phyloP scores from a whole-genome alignment of 352 stramenopile genomes.

The Lagenidium giganteum region DNA sequence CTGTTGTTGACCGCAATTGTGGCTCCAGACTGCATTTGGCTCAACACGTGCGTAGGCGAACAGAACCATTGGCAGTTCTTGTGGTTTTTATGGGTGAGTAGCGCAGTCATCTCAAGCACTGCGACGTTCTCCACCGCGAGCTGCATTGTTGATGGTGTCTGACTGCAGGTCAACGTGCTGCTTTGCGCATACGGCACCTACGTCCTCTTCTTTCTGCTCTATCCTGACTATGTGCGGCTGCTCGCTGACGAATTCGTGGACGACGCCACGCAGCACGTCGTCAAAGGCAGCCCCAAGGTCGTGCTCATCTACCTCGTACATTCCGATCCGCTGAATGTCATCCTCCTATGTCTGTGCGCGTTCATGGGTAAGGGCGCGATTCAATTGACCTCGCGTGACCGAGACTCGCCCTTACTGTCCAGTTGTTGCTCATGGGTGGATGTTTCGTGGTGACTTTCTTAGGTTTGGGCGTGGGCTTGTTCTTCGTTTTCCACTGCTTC shows the following conservation, averaged over 20 bases:
- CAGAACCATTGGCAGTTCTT: conserved; percentile 53
- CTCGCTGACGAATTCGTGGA: conserved; percentile 41
- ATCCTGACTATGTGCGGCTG: conserved; percentile 31
- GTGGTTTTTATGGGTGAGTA: conserved; percentile 39
- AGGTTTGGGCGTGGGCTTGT: conserved; percentile 35
- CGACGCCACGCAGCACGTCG: conserved; percentile 21
- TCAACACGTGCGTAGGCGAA: conserved; percentile 66
- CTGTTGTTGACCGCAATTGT: conserved; percentile 3
- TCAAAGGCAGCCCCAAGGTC: conserved; percentile 31
- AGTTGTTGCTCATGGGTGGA: not conserved
- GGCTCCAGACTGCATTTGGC: conserved; percentile 40
- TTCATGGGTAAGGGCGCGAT: conserved; percentile 34
- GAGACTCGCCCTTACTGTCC: no score
- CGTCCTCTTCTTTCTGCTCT: conserved; percentile 39
- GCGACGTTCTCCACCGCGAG: not conserved
- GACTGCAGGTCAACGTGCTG: conserved; percentile 41
- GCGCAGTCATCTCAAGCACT: not conserved
- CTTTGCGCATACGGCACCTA: conserved; percentile 48
- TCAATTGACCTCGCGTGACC: no score
- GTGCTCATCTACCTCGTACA: conserved; percentile 50
- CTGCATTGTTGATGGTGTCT: not conserved
- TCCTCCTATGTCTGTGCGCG: conserved; percentile 39
- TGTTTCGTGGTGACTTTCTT: not conserved
- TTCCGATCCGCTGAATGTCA: conserved; percentile 24
- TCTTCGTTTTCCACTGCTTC: conserved; percentile 50